Base-by-base conservation (phyloP, 2,329 filamentous ascomycete species). In the Cladorrhinum sp. region DNA sequence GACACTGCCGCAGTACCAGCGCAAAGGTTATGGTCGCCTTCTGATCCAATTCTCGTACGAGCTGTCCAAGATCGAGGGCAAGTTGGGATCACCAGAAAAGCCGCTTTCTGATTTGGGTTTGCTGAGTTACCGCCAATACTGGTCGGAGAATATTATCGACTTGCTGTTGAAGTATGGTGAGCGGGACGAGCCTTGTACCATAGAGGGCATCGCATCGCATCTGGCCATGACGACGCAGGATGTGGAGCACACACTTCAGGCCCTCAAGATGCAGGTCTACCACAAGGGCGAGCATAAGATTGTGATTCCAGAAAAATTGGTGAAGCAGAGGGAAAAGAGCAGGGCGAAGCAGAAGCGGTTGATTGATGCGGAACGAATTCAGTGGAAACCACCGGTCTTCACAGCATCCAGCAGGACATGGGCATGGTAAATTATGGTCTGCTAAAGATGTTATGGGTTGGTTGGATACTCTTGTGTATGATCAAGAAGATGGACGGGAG, bases 41-140 rank as follows among this genome's bases (percentile, higher is more conserved):
- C 83, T 99, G 60, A 99, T 99, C 69, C 92, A 96, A 67, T 98
- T 99, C 76, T 96, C 92, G 4, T 99, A 99, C 76, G 94, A 98
- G 72, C 86, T 99, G 26, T 95, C 91, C 71, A 96, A 94, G 74
- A 92, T 96, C 61, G 96, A 99, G 77, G 89, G 89, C 68, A 98
- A 96, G 76, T 85, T 97, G 6, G 96, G 96, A 1, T 96, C 92
- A 8, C 96, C 95, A 0, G 95, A 99, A 74, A 99, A 99, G 74
- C 95, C 95, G 0, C 84, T 99, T 1, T 96, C 91, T 36, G 95
- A 99, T 82, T 75, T 99, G 60, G 95, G 95, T 65, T 81, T 99
- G 18, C 80, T 99, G 26, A 93, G 94, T 68, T 99, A 99, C 75
- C 87, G 95, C 55, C 94, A 96, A 66, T 99, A 96, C 76, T 99